Base-by-base conservation (phyloP, 2,329 filamentous ascomycete species). In the Pseudopithomyces maydicus region DNA sequence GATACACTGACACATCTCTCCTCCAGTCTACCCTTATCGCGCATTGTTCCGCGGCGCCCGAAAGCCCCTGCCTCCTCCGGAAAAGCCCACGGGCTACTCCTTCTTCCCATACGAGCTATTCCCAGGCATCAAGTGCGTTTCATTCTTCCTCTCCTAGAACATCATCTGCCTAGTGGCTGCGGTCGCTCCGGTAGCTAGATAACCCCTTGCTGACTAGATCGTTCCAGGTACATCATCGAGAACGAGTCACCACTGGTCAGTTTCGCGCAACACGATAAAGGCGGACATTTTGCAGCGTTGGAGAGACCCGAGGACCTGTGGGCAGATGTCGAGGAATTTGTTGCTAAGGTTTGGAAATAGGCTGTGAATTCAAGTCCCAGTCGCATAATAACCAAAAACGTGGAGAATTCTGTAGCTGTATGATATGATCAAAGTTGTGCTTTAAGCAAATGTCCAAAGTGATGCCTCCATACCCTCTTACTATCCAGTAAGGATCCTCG, bases 221-320 rank as follows among this genome's bases (percentile, higher is more conserved):
- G 8, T 8, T 29, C 5, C 26, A 74, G 71, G 57, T 66, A 68
- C 52, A 76, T 73, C 65, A 64, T 77, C 8, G 73, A 72, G 41
- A 73, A 71, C 54, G 70, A 73, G 2, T 74, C 67, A 0, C 73
- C 79, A 39, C 54, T 82, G 19, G 76, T 79, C 3, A 70, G 63
- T 12, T 78, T 75, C 20, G 66, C 54, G 20, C 61, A 72, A 45
- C 79, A 81, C 64, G 70, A 76, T 36, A 61, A 67, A 64, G 84
- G 84, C 15, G 84, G 84, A 0, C 84, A 86, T 69, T 86, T 86
- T 62, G 82, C 84, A 5, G 77, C 78, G 1, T 54, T 84, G 53
- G 81, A 84, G 64, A 61, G 68, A 41, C 81, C 81, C 1, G 64
- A 70, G 29, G 70, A 66, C 43, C 63, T 84, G 12, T 72, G 77